Conservation (phyloP, 2,329 filamentous ascomycete genomes). For the Emmonsiellopsis sp. region DNA sequence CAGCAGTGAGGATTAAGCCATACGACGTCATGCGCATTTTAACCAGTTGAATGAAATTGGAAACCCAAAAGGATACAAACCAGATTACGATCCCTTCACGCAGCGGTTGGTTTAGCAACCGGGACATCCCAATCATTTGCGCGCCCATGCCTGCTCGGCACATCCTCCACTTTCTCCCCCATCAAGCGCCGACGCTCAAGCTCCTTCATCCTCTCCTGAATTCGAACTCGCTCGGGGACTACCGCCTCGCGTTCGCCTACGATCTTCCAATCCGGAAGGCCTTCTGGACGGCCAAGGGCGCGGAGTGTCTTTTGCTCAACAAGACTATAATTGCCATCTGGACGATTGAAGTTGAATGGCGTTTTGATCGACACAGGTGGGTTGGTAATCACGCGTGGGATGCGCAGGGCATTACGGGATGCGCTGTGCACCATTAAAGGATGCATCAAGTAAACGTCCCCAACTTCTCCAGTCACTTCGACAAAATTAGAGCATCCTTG, state of each 20-base stretch:
- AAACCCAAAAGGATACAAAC: no score
- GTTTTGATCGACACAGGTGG: conserved; percentile 43
- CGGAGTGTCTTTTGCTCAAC: conserved; percentile 4
- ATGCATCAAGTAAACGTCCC: conserved; percentile 47
- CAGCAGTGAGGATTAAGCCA: no score
- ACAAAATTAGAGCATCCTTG: conserved; percentile 36
- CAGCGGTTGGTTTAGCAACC: not conserved
- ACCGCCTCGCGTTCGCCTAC: conserved; percentile 41
- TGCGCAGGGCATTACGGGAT: conserved; percentile 40
- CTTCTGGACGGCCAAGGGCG: not conserved
- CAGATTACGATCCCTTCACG: no score
- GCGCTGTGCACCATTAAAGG: conserved; percentile 49
- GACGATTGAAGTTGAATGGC: conserved; percentile 25
- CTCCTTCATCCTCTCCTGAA: conserved; percentile 44
- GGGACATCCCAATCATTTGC: not conserved
- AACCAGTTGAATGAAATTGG: no score
- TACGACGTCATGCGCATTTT: no score
- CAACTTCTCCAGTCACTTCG: conserved; percentile 44
- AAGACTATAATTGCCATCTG: not conserved
- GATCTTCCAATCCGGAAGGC: conserved; percentile 42
- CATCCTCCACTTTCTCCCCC: not conserved
- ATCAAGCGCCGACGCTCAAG: conserved; percentile 42
- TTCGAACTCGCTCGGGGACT: conserved; percentile 41
- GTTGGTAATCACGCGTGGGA: conserved; percentile 47
- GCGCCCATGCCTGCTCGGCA: not conserved